Evolutionary conservation across 768 basidiomycete genomes (phyloP), one percentile per base, ranked within the genome.

Genomic region (Tylopilus sp.): DNA sequence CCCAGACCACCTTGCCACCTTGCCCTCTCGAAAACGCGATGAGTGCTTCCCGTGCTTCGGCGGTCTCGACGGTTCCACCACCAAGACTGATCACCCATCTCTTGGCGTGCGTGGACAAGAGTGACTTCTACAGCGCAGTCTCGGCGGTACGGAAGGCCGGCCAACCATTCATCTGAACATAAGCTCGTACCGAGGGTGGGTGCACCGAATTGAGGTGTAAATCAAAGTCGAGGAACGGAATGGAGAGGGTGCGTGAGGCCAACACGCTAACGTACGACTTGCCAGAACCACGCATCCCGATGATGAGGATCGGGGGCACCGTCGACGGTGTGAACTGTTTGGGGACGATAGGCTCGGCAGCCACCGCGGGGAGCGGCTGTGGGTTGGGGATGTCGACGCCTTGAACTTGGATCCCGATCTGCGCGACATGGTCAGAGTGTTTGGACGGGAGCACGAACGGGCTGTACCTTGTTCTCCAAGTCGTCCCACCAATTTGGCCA

Each of bases 401-500:
- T 63, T 87, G 83, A 28, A 93, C 87, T 44, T 83, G 77, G 54
- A 98, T 79, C 12, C 96, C 96, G 48, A 98, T 93, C 93, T 96
- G 60, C 37, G 30, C 2, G 31, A 25, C 22, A 26, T 6, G n/a
- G 37, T 60, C 14, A 52, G 52, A 6, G 5, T 29, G 2, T 16
- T 42, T 14, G 13, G 21, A 29, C 2, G 43, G 43, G 13, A 16
- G 13, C 6, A 22, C 28, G 6, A 11, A n/a, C 37, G 33, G 16
- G 19, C 40, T 75, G 3, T 46, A 90, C 92, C 83, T 97, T 97
- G 75, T 92, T 94, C 67, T 91, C 83, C 24, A 99, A 77, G 70
- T 98, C 97, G 66, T 98, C 97, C 95, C 96, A 99, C 92, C 95
- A 99, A 67, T 94, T 95, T 0, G 97, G 97, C 96, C 96, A 99